Base-by-base conservation (phyloP, 495 filamentous ascomycete genomes). In the Penicillium bovifimosum region DNA sequence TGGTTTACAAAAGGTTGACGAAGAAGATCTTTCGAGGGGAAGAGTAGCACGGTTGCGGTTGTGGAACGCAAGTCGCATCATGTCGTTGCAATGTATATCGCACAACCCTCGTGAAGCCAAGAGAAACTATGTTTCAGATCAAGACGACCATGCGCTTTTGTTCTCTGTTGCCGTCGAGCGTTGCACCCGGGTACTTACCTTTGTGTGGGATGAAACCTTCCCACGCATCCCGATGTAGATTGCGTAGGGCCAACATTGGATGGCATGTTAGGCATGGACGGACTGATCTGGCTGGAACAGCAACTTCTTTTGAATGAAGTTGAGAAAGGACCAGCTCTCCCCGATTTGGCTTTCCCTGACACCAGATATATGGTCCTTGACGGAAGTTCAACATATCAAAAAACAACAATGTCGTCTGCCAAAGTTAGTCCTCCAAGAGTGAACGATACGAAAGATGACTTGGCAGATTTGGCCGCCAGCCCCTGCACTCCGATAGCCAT, bases 401-500 rank as follows among this genome's bases (percentile, higher is more conserved):
- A 34, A 28, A 1, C n/a, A 32, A 50, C 7, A 18, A 50, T 50
- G 48, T 27, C 39, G 6, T 5, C 17, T 9, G 3, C 20, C 9
- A 48, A 17, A 29, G 26, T 9, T 13, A 10, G 6, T 3, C 27
- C 27, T 14, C n/a, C 2, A 6, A 27, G 9, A 11, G 20, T 9
- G 6, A 5, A 20, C 0, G 6, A n/a, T 10, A n/a, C n/a, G 0
- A 13, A 42, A 18, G 51, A 53, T 13, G 55, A 50, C 13, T 16
- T 55, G n/a, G 52, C 47, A 2, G 46, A 49, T 5, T 40, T 56
- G n/a, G 14, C 34, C 5, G 45, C 51, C 5, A 55, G 61, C 40
- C 47, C 50, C 2, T 61, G 42, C 9, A 59, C 58, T 73, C 83
- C 83, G 5, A 83, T 86, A 55, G 83, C 82, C 17, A 73, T 86